Percentiles rank a stretch among this genome's conserved stretches.
Evolutionary conservation across 2,329 filamentous ascomycete genomes (phyloP).

Genomic region (Botrytis paeoniae): DNA sequence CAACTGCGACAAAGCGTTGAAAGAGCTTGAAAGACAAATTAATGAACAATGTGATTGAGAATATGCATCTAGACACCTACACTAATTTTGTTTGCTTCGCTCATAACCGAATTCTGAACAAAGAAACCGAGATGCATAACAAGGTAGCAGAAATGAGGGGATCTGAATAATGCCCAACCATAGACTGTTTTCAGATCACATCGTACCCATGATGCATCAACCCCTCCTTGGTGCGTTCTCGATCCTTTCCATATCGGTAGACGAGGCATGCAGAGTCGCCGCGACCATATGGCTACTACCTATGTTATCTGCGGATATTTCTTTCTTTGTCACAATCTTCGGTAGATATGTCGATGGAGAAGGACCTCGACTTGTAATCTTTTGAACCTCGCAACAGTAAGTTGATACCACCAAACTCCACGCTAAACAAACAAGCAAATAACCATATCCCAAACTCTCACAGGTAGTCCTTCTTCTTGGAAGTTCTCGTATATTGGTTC

Average conservation of each 20-base stretch:
- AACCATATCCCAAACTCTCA: conserved; percentile 44
- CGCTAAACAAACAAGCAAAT: conserved; percentile 35
- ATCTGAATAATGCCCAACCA: neutral
- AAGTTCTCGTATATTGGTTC: conserved; percentile 90
- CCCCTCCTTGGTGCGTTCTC: conserved; percentile 1
- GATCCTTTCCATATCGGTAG: conserved; percentile 13
- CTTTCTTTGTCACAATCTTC: conserved; percentile 14
- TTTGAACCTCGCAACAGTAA: conserved; percentile 24
- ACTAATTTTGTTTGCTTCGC: neutral
- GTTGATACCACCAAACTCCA: conserved; percentile 33
- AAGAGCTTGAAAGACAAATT: neutral
- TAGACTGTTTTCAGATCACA: neutral
- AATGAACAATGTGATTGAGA: conserved; percentile 9
- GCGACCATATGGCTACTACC: conserved; percentile 21
- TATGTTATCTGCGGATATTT: conserved; percentile 13
- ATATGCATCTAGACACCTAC: neutral
- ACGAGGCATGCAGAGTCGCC: conserved; percentile 19
- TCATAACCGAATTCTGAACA: conserved; percentile 11
- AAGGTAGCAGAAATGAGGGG: conserved; percentile 19
- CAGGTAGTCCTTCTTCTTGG: conserved; percentile 92
- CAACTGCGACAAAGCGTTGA: neutral
- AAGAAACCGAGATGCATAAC: conserved; percentile 18
- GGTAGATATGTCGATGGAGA: conserved; percentile 19
- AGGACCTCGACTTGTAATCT: conserved; percentile 15
- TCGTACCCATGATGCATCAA: conserved; percentile 7